Base-by-base conservation (phyloP, 2,329 filamentous ascomycete species). In the Fusarium tupiense region DNA sequence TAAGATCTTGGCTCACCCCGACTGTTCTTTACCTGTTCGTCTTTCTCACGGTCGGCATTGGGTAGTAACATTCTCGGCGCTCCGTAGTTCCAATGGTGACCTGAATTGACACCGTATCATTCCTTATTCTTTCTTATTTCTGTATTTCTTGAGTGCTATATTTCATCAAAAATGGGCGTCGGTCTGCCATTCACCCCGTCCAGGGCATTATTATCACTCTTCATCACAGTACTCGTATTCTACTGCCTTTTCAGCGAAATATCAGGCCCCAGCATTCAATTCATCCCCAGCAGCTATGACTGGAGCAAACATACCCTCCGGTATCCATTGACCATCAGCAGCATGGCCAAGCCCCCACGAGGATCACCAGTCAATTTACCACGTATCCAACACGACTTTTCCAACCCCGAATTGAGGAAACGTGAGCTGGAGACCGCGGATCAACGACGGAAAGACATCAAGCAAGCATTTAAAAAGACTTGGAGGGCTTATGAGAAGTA, bases 401-500 rank as follows among this genome's bases (percentile, higher is more conserved):
- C 73, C 11, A 33, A 58, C 4, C 54, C 61, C 13, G 73, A 73
- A 43, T 67, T 56, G 31, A 71, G 33, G 12, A 72, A 75, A 14
- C 49, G 75, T 17, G 61, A 70, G 3, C 43, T 64, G 11, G 64
- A 59, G 24, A 67, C 61, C 1, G 40, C 64, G 2, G 57, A 72
- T 6, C 63, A 76, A 5, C 52, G 67, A 20, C 75, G 82, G 33
- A 69, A 75, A 17, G 85, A 85, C 19, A 84, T 90, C 24, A 84
- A 83, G 71, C 81, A 83, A 24, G 86, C 84, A 54, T 90, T 90
- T 63, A 56, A 80, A 29, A 87, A 87, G 75, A 86, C 86, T 33
- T 92, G 90, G 89, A 73, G 78, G 12, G 86, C 87, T 14, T 92
- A 92, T 79, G 89, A 87, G 77, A 84, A 84, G 47, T 77, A 88